A percentile compares a stretch with the other conserved stretches of the same genome.
Conservation (phyloP, 805 yeast species). For the Candida nanaspora region DNA sequence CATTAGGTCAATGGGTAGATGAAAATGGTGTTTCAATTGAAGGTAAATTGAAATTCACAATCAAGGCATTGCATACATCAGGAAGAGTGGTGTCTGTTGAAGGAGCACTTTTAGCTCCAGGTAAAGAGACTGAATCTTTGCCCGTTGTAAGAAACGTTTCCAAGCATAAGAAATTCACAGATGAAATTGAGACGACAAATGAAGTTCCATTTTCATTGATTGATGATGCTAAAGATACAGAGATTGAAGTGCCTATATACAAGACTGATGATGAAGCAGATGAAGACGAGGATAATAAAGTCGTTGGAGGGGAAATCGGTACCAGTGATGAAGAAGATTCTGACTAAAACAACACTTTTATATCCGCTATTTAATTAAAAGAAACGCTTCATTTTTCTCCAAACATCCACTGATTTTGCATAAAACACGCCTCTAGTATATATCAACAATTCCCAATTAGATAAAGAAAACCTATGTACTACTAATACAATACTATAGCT, state of each 20-base stretch:
- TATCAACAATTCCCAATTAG: too few species aligned
- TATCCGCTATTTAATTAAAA: too few species aligned
- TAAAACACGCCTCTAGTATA: too few species aligned
- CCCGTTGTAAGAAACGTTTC: conserved; percentile 36
- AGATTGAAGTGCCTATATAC: conserved; percentile 18
- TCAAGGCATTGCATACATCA: conserved; percentile 64
- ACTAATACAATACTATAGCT: too few species aligned
- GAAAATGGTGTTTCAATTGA: conserved; percentile 66
- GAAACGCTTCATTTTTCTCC: too few species aligned
- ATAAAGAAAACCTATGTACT: too few species aligned
- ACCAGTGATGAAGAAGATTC: conserved; percentile 15
- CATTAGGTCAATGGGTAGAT: conserved; percentile 87
- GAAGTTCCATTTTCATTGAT: neutral
- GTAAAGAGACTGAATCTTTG: conserved; percentile 44
- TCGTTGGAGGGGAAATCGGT: conserved; percentile 16
- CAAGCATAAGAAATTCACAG: conserved; percentile 35
- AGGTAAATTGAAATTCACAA: conserved; percentile 73
- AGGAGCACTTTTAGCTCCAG: conserved; percentile 71
- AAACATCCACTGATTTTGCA: too few species aligned
- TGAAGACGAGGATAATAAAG: conserved; percentile 20
- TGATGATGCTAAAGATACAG: conserved; percentile 9
- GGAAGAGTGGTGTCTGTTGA: conserved; percentile 82
- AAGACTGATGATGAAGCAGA: conserved; percentile 14
- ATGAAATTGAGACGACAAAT: conserved; percentile 3
- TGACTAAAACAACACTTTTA: neutral